A percentile compares a stretch with the other conserved stretches of the same genome.
phyloP scores from a whole-genome alignment of 2,329 filamentous ascomycete species.

The Epicoccum sorghinum region DNA sequence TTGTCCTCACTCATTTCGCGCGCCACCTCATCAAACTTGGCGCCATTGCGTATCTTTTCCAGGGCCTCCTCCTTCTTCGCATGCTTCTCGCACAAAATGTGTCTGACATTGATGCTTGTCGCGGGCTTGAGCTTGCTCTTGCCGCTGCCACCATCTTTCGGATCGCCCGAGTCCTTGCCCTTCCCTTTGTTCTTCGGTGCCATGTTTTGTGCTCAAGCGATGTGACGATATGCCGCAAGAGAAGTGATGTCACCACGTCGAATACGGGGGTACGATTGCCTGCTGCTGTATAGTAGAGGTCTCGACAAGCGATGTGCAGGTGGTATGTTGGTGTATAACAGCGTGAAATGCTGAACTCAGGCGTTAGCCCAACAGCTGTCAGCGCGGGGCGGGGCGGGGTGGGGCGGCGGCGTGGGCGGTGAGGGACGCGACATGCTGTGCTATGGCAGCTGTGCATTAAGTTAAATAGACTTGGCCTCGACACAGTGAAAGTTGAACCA shows the following conservation, averaged over 20 bases:
- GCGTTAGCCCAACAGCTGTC: background rate
- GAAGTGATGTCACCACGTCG: too few species aligned
- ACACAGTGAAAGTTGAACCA: too few species aligned
- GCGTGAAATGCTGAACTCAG: background rate
- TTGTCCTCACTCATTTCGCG: conserved; percentile 78
- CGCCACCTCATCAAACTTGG: conserved; percentile 77
- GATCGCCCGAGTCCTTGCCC: conserved; percentile 29
- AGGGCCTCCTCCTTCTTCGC: conserved; percentile 78
- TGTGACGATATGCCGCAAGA: too few species aligned
- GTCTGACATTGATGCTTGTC: conserved; percentile 72
- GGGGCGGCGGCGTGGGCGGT: conserved; percentile 3
- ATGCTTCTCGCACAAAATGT: conserved; percentile 80
- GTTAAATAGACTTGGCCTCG: too few species aligned
- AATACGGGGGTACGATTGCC: too few species aligned
- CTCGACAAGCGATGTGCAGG: too few species aligned
- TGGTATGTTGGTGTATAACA: background rate
- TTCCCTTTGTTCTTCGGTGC: conserved; percentile 39
- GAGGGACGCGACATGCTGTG: background rate
- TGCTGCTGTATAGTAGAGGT: too few species aligned
- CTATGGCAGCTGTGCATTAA: too few species aligned
- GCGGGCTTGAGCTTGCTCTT: conserved; percentile 63
- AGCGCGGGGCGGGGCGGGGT: background rate
- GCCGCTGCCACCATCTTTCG: conserved; percentile 47
- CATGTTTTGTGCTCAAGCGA: conserved; percentile 15
- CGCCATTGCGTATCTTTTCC: conserved; percentile 68